phyloP scores from a whole-genome alignment of 2,329 filamentous ascomycete genomes.

The Scolecobasidium constrictum region DNA sequence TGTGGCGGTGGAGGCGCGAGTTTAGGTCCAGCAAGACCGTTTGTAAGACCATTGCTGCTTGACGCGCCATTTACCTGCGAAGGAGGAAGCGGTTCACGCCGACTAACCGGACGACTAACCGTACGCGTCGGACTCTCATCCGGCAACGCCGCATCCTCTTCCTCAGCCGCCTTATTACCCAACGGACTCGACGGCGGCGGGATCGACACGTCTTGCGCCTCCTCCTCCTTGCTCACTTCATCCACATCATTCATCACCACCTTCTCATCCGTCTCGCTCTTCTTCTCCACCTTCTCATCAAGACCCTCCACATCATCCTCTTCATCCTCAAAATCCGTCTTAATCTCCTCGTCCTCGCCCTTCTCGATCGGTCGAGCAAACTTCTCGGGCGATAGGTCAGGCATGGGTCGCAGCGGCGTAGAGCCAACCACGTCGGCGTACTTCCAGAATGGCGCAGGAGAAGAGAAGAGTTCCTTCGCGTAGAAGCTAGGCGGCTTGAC shows the following conservation, averaged over 20 bases:
- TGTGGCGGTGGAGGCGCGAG: constrained; percentile 4
- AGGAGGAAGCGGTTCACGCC: constrained; percentile 7
- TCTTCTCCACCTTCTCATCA: constrained; percentile 12
- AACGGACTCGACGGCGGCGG: constrained; percentile 4
- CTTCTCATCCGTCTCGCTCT: constrained; percentile 21
- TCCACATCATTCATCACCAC: constrained; percentile 16
- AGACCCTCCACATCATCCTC: constrained; percentile 14
- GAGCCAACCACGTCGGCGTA: constrained; percentile 61
- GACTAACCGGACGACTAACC: constrained; percentile 10
- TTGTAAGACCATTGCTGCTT: no score
- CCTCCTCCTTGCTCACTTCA: constrained; percentile 1
- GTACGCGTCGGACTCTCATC: constrained; percentile 11
- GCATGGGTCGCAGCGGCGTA: constrained; percentile 46
- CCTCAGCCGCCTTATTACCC: background rate
- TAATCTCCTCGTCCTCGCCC: constrained; percentile 20
- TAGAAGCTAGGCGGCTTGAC: constrained; percentile 73
- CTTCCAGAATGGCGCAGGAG: constrained; percentile 81
- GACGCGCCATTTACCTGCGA: no score
- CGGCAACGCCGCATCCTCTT: no score
- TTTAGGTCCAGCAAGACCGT: no score
- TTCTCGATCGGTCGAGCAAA: constrained; percentile 21
- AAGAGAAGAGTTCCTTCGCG: constrained; percentile 61
- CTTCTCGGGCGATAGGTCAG: constrained; percentile 12
- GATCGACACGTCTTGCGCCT: constrained; percentile 6
- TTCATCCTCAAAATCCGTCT: constrained; percentile 20